Evolutionary conservation across 768 basidiomycete genomes (phyloP).

Genomic region (Ramaria sp.): DNA sequence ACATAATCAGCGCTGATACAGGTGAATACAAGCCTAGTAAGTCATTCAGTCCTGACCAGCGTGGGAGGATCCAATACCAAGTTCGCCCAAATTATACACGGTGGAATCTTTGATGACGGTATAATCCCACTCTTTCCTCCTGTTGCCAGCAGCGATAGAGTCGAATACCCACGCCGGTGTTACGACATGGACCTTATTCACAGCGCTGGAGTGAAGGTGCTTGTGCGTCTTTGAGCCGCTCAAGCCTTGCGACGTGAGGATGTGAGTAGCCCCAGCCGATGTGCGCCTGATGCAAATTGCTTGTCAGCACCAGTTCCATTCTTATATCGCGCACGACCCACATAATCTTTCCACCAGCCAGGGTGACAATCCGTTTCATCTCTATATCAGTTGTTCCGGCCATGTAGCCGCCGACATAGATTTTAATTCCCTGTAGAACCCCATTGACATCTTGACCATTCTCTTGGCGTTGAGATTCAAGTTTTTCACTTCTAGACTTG

Average conservation of each 20-base stretch:
- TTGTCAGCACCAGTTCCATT: neutral
- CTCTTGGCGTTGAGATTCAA: slow-evolving; percentile 23
- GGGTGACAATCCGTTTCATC: slow-evolving; percentile 56
- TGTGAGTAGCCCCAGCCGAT: slow-evolving; percentile 63
- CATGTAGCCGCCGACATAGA: slow-evolving; percentile 67
- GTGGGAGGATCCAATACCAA: neutral
- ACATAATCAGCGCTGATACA: too few species aligned
- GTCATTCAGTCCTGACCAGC: neutral
- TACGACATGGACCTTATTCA: slow-evolving; percentile 48
- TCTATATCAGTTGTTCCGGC: slow-evolving; percentile 68
- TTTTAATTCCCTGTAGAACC: slow-evolving; percentile 33
- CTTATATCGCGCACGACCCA: slow-evolving; percentile 23
- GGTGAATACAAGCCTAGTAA: neutral
- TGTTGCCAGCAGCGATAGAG: slow-evolving; percentile 49
- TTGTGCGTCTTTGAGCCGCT: slow-evolving; percentile 65
- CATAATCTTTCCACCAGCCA: slow-evolving; percentile 59
- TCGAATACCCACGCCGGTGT: slow-evolving; percentile 69
- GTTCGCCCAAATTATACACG: slow-evolving; percentile 11
- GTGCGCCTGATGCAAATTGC: slow-evolving; percentile 30
- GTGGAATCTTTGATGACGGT: slow-evolving; percentile 31
- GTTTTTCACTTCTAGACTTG: slow-evolving; percentile 35
- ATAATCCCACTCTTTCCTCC: slow-evolving; percentile 52
- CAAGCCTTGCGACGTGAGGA: slow-evolving; percentile 62
- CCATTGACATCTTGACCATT: slow-evolving; percentile 17
- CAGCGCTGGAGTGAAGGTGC: slow-evolving; percentile 40